phyloP scores from a whole-genome alignment of 257 asterid genomes.

The Nicotiana tomentosiformis region DNA sequence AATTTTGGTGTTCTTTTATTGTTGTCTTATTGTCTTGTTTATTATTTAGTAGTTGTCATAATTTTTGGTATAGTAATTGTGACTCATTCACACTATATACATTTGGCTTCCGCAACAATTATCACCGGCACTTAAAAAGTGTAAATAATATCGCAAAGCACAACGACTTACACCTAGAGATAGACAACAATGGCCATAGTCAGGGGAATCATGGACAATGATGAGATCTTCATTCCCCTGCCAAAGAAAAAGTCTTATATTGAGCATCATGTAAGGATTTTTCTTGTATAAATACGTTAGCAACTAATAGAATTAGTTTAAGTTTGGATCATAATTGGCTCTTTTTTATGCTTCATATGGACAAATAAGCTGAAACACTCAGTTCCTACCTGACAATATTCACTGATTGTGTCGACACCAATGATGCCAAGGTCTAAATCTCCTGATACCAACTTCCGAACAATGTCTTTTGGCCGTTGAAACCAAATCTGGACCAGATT shows the following conservation, averaged over 20 bases:
- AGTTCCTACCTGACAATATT: constrained; percentile 21
- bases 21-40: too few relatives aligned
- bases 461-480: constrained; percentile 96
- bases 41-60: too few relatives aligned
- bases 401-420: too few relatives aligned
- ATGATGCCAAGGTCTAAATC: constrained; percentile 19
- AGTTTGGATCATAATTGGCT: background rate
- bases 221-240: constrained; percentile 92
- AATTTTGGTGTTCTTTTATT: too few relatives aligned
- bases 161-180: constrained; percentile 71
- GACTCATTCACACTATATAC: too few relatives aligned
- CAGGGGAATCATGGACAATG: constrained; percentile 80
- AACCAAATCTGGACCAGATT: constrained; percentile 80
- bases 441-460: constrained; percentile 86
- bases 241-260: constrained; percentile 15
- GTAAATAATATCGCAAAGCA: background rate
- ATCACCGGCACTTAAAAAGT: too few relatives aligned
- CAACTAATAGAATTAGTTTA: background rate
- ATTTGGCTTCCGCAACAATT: too few relatives aligned
- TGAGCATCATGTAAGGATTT: constrained; percentile 4
- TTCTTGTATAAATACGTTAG: background rate
- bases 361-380: background rate
- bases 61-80: too few relatives aligned
- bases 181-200: constrained; percentile 86
- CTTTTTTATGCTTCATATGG: background rate